Evolutionary conservation across 352 stramenopile species (phyloP).

Genomic region (Phytophthora crassamura): DNA sequence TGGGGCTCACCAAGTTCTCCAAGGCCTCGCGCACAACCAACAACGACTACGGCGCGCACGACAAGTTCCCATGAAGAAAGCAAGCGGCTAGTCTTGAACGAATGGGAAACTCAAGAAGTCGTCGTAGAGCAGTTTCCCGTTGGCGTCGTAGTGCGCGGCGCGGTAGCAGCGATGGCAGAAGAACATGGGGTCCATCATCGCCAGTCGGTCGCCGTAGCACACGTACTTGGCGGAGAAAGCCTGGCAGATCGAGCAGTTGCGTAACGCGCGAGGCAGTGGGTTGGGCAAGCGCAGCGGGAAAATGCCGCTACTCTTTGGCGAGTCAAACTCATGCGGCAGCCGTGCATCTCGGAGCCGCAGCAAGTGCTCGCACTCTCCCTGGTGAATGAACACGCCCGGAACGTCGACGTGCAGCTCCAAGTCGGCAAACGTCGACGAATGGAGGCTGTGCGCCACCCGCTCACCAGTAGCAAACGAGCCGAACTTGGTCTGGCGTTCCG

Average conservation of each 20-base stretch:
- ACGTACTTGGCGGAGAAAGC: slow-evolving; percentile 82
- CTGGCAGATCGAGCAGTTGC: slow-evolving; percentile 77
- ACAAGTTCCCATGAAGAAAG: slow-evolving; percentile 77
- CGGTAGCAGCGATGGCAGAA: slow-evolving; percentile 81
- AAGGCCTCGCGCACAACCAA: slow-evolving; percentile 78
- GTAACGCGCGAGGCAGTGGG: slow-evolving; percentile 47
- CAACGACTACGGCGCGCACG: slow-evolving; percentile 75
- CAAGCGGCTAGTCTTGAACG: slow-evolving; percentile 61
- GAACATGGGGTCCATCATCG: slow-evolving; percentile 76
- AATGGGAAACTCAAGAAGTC: slow-evolving; percentile 82
- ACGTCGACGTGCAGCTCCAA: slow-evolving; percentile 62
- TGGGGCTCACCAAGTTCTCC: slow-evolving; percentile 78
- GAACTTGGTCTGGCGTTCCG: slow-evolving; percentile 41
- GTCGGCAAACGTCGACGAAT: slow-evolving; percentile 58
- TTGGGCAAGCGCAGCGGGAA: slow-evolving; percentile 78
- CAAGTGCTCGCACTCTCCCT: slow-evolving; percentile 82
- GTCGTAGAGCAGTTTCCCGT: slow-evolving; percentile 63
- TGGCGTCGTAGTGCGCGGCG: slow-evolving; percentile 61
- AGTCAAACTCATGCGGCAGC: slow-evolving; percentile 61
- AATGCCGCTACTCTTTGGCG: slow-evolving; percentile 28
- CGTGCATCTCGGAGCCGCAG: slow-evolving; percentile 69
- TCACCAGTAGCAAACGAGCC: slow-evolving; percentile 11
- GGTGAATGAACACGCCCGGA: slow-evolving; percentile 74
- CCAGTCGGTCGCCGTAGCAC: slow-evolving; percentile 77
- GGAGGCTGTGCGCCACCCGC: slow-evolving; percentile 32